These are phyloP conservation scores for Aspergillus heteromorphus DNA, from an alignment of 495 filamentous ascomycete genomes.

Conservation along the genomic window DNA sequence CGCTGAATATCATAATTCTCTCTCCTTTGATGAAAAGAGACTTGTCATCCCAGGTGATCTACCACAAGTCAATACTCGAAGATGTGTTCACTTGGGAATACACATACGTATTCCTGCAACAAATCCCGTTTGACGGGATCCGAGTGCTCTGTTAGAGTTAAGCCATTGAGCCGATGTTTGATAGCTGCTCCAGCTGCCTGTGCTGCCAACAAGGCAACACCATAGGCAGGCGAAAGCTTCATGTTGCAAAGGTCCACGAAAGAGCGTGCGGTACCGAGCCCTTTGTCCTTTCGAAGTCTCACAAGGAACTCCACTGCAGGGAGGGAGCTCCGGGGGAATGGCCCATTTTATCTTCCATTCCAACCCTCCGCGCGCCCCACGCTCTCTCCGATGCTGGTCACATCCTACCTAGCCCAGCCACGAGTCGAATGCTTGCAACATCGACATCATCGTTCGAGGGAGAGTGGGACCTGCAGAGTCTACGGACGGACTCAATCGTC, in stretches of 20 bases:
- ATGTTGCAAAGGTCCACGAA: slow-evolving; percentile 11
- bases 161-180: slow-evolving; percentile 31
- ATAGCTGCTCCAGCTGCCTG: slow-evolving; percentile 35
- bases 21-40: slow-evolving; percentile 69
- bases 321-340: not conserved
- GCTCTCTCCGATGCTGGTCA: not conserved
- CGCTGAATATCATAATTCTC: slow-evolving; percentile 65
- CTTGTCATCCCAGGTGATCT: slow-evolving; percentile 73
- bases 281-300: too few relatives aligned
- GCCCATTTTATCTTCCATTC: not conserved
- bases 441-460: not conserved
- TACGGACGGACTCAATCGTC: not conserved
- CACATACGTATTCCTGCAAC: slow-evolving; percentile 37
- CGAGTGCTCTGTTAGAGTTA: slow-evolving; percentile 33
- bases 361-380: not conserved
- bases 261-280: not conserved
- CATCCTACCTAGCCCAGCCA: slow-evolving; percentile 2
- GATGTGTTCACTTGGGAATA: not conserved
- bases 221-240: slow-evolving; percentile 30
- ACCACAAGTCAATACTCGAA: not conserved
- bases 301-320: too few relatives aligned
- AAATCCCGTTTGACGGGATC: slow-evolving; percentile 30
- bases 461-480: not conserved
- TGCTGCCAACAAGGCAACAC: slow-evolving; percentile 29
- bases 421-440: not conserved